Evolutionary conservation across 768 basidiomycete species (phyloP), one percentile per base, ranked within the genome.

Genomic region (Phylloporus sp.): DNA sequence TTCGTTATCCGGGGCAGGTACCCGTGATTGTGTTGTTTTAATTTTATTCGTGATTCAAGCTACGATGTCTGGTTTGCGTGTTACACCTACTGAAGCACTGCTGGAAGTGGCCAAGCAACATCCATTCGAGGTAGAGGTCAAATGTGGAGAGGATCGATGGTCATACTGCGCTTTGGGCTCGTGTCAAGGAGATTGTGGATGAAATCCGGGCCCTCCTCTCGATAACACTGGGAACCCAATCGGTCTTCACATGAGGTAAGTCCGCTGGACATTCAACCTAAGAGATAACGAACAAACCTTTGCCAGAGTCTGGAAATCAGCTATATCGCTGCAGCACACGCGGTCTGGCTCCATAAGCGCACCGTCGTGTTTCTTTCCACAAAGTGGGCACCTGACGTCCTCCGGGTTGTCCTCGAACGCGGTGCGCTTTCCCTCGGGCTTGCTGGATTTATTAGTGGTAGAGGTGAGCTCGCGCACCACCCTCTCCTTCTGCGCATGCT

Each of bases 91-190:
- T 36, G 66, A 67, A 47, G 66, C 59, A 22, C 66, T 67, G 35
- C 55, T 67, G 39, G 59, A 65, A 42, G 66, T 65, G 36, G 64
- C 66, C 49, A 60, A 55, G 55, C 52, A 61, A 24, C 57, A 67
- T 47, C 66, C 66, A 15, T 59, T 48, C 48, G 53, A 49, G 26
- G 10, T 27, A 41, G 66, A 64, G 10, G 59, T 68, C 34, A 59
- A 51, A 28, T 44, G 52, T n/a, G 57, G 47, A 54, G 50, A 34
- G 36, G 46, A 55, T 40, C 48, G 56, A 57, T 67, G 66, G 66
- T 62, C 64, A 43, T 67, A 68, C n/a, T 62, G 66, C 62, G 47
- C 57, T 67, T n/a, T 67, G 66, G 66, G 56, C 61, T 47, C 66
- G 66, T 41, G 58, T 67, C 49, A 56, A 59, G 50, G 50, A 45